Evolutionary conservation across 2,329 filamentous ascomycete species (phyloP).

Genomic region (Dothiorella sarmentorum): DNA sequence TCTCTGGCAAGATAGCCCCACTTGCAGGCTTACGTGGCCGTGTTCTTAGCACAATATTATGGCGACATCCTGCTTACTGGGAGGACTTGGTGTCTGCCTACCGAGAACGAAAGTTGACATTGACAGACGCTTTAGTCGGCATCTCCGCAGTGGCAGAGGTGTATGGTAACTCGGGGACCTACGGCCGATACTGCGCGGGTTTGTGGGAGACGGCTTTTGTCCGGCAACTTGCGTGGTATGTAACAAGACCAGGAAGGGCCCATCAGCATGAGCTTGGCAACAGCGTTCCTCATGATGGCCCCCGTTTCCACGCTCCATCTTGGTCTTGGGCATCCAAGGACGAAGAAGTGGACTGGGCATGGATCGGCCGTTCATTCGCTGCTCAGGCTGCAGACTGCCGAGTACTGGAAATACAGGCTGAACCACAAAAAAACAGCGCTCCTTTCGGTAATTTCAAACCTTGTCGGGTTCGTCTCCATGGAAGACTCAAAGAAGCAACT

Average conservation of each 20-base stretch:
- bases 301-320: neutral
- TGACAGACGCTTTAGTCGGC: neutral
- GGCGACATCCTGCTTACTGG: neutral
- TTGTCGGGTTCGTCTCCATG: neutral
- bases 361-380: neutral
- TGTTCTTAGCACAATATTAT: neutral
- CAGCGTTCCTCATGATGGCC: neutral
- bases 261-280: too few species aligned
- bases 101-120: neutral
- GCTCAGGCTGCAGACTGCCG: neutral
- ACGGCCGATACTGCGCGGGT: neutral
- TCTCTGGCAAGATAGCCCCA: too few species aligned
- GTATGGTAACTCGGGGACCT: neutral
- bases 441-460: neutral
- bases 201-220: neutral
- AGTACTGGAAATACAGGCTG: neutral
- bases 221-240: neutral
- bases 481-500: neutral
- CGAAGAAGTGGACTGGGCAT: neutral
- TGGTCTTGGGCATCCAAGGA: neutral
- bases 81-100: neutral
- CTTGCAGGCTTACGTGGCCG: too few species aligned
- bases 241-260: neutral
- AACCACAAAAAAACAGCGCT: neutral
- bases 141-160: slow-evolving; percentile 4